Base-by-base conservation (phyloP, 2,329 filamentous ascomycete genomes). In the Sarocladiaceae sp. region DNA sequence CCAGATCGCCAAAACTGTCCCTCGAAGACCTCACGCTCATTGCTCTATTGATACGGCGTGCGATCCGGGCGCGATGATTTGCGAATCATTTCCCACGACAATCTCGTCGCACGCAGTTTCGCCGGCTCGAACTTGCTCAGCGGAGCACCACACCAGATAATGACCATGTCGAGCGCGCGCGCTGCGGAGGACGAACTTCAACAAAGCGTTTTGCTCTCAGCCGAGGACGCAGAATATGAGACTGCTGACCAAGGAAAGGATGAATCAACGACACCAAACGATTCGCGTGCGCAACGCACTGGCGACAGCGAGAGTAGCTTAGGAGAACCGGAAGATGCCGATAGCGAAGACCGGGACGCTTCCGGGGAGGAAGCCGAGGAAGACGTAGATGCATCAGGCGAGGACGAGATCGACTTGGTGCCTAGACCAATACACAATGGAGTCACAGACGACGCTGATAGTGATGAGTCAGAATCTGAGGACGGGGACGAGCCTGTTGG, bases 141-240 rank as follows among this genome's bases (percentile, higher is more conserved):
- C 10, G 25, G 44, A 48, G 26, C 44, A 48, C 25, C 44, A 31
- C 44, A 48, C n/a, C n/a, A 48, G 25, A 48, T 26, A 33, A 48
- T 48, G 44, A 48, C 26, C n/a, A 48, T 48, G 44, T 50, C 47
- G n/a, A 79, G 73, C 59, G 71, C 75, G 52, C 78, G 79, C 60
- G 69, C 75, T 48, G 80, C 79, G 68, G 74, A 82, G 62, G 78
- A 83, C 54, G 76, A 82, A 63, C 70, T 80, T 53, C 79, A 81
- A 60, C 76, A 79, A 59, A 80, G 77, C 62, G 75, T 74, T 39
- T 68, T 77, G 57, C 69, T 75, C 52, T 78, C 77, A 15, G 44
- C 44, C 5, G 76, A 78, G 53, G 75, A 74, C 52, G 72, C 70
- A 47, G 72, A 74, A 31, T 74, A 73, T 52, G 69, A 66, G 48